Evolutionary conservation across 2,329 filamentous ascomycete species (phyloP).

Genomic region (Penicillium sp.): DNA sequence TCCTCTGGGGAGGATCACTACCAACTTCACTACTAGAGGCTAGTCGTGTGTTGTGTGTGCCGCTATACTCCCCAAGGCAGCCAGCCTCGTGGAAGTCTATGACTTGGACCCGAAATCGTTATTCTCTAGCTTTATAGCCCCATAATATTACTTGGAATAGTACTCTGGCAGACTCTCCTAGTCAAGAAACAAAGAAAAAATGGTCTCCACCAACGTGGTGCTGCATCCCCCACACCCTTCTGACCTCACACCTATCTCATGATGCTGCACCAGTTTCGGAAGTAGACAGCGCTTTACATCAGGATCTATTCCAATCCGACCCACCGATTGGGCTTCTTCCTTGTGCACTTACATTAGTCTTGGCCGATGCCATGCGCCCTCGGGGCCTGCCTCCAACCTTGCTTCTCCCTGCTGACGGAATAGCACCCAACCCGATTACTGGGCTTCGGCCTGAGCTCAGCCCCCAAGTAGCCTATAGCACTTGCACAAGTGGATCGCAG

Average conservation of each 20-base stretch:
- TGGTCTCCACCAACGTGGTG: background rate
- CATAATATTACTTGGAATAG: background rate
- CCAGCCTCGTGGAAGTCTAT: background rate
- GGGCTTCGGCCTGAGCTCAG: background rate
- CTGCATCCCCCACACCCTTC: background rate
- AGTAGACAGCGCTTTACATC: background rate
- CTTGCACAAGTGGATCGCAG: constrained; percentile 4
- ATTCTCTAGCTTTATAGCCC: background rate
- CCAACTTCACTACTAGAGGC: background rate
- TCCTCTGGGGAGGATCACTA: background rate
- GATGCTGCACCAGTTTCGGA: constrained; percentile 1
- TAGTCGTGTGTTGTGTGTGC: background rate
- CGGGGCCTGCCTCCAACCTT: constrained; percentile 6
- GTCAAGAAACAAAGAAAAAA: background rate
- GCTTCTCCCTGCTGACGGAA: background rate
- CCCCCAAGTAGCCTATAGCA: constrained; percentile 1
- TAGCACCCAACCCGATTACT: background rate
- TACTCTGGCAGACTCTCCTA: background rate
- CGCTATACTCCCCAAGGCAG: background rate
- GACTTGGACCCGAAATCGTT: background rate
- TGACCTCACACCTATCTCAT: background rate
- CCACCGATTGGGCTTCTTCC: constrained; percentile 5
- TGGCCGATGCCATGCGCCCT: constrained; percentile 3
- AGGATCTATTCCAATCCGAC: background rate
- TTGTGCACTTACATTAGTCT: background rate